Evolutionary conservation across 2,329 filamentous ascomycete genomes (phyloP), one percentile per base, ranked within the genome.

Genomic region (Aspergillus quadrilineatus): DNA sequence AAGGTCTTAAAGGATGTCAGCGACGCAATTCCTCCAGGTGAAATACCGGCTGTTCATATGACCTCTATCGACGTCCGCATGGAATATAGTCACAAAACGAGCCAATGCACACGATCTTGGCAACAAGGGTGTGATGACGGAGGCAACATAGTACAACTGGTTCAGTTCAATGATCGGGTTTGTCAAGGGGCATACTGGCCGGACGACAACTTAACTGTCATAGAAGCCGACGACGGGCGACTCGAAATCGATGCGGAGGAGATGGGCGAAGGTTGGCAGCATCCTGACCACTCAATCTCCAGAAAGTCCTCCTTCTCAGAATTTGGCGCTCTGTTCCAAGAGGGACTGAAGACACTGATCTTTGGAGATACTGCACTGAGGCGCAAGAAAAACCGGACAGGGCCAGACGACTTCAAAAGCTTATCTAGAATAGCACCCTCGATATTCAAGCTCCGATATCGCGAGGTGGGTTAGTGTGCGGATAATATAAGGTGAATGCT

Each of bases 361-460:
- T 28, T 43, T 15, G 58, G 55, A 10, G 28, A 50, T 47, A 59
- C 10, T 32, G 41, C 2, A 22, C 47, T 9, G 17, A n/a, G 36
- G 29, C 30, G 39, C 26, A 26, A 29, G 12, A 6, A 48, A 15
- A 61, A 60, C 41, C 34, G 32, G 9, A 15, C 48, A 5, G 22
- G 17, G 28, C 57, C 59, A 3, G 47, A 53, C 7, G 49, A 12
- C 12, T 53, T 62, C 10, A 56, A 58, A 30, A 58, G 52, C 34
- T 55, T 75, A 34, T 55, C 63, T 1, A 55, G 62, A 10, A 57
- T 73, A 4, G 65, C 62, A 1, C 73, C 73, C 6, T 60, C 56
- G 9, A 53, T 73, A 7, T 73, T 74, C 46, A 69, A 63, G 12
- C 58, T 56, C 7, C 59, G 63, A 4, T 74, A 75, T 50, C 61